These are phyloP conservation scores for Przewalskia tangutica DNA, from an alignment of 257 asterid genomes.

Conservation along the genomic window DNA sequence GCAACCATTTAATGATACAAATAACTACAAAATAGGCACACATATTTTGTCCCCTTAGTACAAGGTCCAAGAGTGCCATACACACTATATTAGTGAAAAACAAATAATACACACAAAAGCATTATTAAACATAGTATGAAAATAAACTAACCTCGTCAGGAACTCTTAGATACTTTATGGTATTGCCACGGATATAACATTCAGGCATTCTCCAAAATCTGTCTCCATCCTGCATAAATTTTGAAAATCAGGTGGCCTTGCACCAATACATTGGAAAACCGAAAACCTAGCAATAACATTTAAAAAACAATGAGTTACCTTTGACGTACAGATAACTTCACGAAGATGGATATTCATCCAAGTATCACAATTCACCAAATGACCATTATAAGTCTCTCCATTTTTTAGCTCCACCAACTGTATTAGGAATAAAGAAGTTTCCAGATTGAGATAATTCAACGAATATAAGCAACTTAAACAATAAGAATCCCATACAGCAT, in stretches of 20 bases:
- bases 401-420: conserved; percentile 94
- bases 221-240: conserved; percentile 74
- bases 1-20: not conserved
- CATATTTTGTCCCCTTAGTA: not conserved
- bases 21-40: not conserved
- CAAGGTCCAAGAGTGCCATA: not conserved
- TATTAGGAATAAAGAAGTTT: not conserved
- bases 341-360: conserved; percentile 99
- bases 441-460: not conserved
- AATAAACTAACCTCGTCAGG: conserved; percentile 73
- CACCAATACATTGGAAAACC: conserved; percentile 1
- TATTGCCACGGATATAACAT: conserved; percentile 61
- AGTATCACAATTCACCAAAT: conserved; percentile 89
- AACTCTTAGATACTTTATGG: conserved; percentile 72
- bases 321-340: conserved; percentile 94
- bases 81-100: not conserved
- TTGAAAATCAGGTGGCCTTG: not conserved
- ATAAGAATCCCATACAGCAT: not conserved
- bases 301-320: conserved; percentile 31
- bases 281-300: not conserved
- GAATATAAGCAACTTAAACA: not conserved
- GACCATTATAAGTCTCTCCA: conserved; percentile 96
- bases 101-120: not conserved
- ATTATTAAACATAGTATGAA: not conserved
- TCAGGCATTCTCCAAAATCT: conserved; percentile 98